Base-by-base conservation (phyloP, 768 basidiomycete species). In the Pulveroboletus sp. region DNA sequence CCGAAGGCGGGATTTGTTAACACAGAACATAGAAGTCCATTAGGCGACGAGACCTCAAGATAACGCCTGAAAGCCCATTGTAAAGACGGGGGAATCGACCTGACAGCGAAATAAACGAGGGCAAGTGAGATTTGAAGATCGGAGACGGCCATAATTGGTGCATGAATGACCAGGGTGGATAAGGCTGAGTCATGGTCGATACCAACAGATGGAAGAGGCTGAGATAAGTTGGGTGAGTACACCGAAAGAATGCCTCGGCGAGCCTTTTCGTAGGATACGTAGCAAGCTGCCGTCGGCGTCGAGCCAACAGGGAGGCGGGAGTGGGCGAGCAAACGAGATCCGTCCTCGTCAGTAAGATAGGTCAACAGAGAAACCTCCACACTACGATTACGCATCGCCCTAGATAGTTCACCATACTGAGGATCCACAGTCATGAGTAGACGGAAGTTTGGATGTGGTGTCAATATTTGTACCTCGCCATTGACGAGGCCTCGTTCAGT, bases 301-400 rank as follows among this genome's bases (percentile, higher is more conserved):
- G 34, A 44, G 43, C 35, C 51, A 38, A 14, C n/a, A 32, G 82
- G 77, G n/a, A 86, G 71, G 24, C 82, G 75, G 27, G 69, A 52
- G 59, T 77, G 68, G 47, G 81, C 75, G 14, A 69, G 66, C 14
- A 84, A 49, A 21, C 78, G 72, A 25, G 44, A 46, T 9, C 27
- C n/a, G 54, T 87, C 85, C 49, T 83, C 79, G 11, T 69, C 55
- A 13, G 63, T 59, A 40, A 69, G 64, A 17, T 49, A 44, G 6
- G 62, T 43, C 10, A 75, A 45, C 45, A 93, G 58, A 24, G 78
- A 76, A 40, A 97, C 77, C 67, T 99, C 97, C 31, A 97, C 74
- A 16, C 95, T 95, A 48, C 97, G 83, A 69, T 99, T 99, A 21
- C 97, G 87, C 97, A 99, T 99, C 2, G 97, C 97, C 32, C 97